Conservation (phyloP, 2,329 filamentous ascomycete genomes). For the Aspergillus transmontanensis region DNA sequence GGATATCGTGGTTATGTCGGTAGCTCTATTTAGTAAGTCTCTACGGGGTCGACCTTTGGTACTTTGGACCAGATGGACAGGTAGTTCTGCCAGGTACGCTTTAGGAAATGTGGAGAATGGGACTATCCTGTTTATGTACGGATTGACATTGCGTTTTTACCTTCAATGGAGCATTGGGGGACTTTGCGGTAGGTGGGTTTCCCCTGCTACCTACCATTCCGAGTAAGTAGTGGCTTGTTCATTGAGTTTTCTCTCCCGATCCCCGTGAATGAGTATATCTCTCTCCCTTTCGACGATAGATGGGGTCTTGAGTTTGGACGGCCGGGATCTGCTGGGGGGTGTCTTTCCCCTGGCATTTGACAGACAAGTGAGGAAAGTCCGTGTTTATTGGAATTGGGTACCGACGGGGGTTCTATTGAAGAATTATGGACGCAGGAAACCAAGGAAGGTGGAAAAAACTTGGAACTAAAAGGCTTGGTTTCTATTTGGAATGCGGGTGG, state of each 20-base stretch:
- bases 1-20: not conserved
- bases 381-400: not conserved
- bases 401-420: not conserved
- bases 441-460: not conserved
- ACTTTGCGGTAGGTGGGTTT: too few relatives aligned
- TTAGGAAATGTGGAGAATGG: not conserved
- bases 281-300: not conserved
- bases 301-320: not conserved
- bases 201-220: not conserved
- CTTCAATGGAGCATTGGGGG: not conserved
- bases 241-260: not conserved
- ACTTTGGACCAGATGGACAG: not conserved
- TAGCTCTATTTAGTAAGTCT: too few relatives aligned
- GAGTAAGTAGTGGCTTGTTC: not conserved
- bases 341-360: not conserved
- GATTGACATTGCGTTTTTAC: not conserved
- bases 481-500: not conserved
- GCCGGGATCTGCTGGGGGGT: not conserved
- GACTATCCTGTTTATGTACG: not conserved
- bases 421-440: not conserved
- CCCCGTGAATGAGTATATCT: not conserved
- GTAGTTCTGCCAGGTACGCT: not conserved
- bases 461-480: not conserved
- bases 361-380: not conserved
- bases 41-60: not conserved